Evolutionary conservation across 345 rosid species (phyloP).

Genomic region (Gossypium arboreum): DNA sequence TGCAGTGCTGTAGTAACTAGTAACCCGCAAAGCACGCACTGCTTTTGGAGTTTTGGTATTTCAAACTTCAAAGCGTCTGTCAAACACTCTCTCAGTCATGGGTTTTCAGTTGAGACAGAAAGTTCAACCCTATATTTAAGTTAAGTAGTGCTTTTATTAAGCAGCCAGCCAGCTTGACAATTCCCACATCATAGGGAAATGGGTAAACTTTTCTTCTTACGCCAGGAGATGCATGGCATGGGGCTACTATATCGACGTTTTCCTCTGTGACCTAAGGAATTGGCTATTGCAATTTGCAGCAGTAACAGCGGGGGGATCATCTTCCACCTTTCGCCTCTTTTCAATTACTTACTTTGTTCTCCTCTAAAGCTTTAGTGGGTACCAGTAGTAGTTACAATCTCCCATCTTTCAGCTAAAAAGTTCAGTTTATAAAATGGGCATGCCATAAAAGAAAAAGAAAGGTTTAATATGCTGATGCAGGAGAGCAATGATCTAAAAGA

Average conservation of each 20-base stretch:
- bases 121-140: background rate
- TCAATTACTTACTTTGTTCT: background rate
- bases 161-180: background rate
- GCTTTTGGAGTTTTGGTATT: constrained; percentile 2
- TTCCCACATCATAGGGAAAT: background rate
- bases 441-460: background rate
- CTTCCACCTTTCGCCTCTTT: too few relatives aligned
- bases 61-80: constrained; percentile 15
- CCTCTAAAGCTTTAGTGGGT: background rate
- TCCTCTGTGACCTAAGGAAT: background rate
- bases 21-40: constrained; percentile 51
- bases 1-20: background rate
- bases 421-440: background rate
- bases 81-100: background rate
- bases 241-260: background rate
- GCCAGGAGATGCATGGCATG: background rate
- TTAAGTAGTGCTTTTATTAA: background rate
- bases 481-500: background rate
- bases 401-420: background rate
- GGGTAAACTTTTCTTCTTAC: background rate
- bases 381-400: background rate
- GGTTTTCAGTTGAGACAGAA: too few relatives aligned
- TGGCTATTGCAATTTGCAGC: constrained; percentile 11
- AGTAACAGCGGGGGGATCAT: constrained; percentile 17
- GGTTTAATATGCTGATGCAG: background rate